Conservation (phyloP, 495 filamentous ascomycete genomes). For the Aspergillus hancockii region DNA sequence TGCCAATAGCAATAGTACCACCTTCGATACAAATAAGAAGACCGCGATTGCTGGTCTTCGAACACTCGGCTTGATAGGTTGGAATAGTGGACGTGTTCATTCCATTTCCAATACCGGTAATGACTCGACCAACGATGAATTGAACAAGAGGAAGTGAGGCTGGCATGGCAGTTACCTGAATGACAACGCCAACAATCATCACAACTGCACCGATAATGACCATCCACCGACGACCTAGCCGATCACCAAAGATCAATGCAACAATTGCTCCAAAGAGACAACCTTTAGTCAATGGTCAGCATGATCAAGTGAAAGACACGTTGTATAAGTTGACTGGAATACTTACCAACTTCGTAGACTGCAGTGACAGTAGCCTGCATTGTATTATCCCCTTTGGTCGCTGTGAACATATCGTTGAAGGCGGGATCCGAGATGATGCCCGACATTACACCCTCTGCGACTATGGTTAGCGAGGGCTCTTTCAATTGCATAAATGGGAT, state of each 20-base stretch:
- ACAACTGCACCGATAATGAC: conserved; percentile 62
- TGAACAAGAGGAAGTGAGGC: conserved; percentile 45
- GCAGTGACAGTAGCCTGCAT: conserved; percentile 78
- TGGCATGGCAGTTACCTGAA: conserved; percentile 58
- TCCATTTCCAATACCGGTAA: conserved; percentile 71
- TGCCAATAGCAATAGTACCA: conserved; percentile 68
- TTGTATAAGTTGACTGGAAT: background rate
- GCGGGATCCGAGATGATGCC: conserved; percentile 69
- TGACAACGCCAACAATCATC: conserved; percentile 72
- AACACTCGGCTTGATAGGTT: conserved; percentile 70
- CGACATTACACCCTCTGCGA: conserved; percentile 60
- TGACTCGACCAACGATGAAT: conserved; percentile 66
- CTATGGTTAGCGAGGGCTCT: background rate
- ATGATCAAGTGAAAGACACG: background rate
- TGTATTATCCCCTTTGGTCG: conserved; percentile 59
- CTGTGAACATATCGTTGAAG: conserved; percentile 66
- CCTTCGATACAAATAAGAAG: conserved; percentile 76
- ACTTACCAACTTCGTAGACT: conserved; percentile 66
- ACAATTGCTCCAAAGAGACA: conserved; percentile 70
- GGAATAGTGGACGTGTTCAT: conserved; percentile 71
- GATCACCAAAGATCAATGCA: conserved; percentile 63
- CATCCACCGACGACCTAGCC: conserved; percentile 58
- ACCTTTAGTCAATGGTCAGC: conserved; percentile 46
- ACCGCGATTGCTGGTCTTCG: conserved; percentile 65
- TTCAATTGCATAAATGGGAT: background rate